Base-by-base conservation (phyloP, 805 yeast genomes). In the Nakazawaea wickerhamii region DNA sequence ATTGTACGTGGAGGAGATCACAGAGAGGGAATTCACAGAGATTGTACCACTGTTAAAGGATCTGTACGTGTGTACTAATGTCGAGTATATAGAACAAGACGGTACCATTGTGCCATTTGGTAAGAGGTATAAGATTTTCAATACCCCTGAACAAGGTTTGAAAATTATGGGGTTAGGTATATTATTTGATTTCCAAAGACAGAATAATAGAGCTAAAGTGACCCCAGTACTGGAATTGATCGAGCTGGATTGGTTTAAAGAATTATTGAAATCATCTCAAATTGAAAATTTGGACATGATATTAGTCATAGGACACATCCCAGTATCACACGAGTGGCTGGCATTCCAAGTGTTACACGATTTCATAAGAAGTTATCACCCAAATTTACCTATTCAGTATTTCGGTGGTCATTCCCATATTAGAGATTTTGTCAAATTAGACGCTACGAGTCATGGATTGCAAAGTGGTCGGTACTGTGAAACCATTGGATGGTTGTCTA, bases 381-480 rank as follows among this genome's bases (percentile, higher is more conserved):
- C 95, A 5, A 57, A 69, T 23, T 70, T 73, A 0, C 66, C 79
- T 0, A 84, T 91, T 41, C 96, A 88, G 58, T 86, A 84, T 52
- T 82, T 91, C 61, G 98, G 97, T 1, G 98, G 97, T 1, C 98
- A 91, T 61, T 80, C 95, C 22, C 98, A 91, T 57, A 79, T 91
- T 13, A 69, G 98, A 48, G 98, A 91, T 60, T 91, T 83, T 59
- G 72, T 77, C 6, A 65, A 76, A 3, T 67, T 80, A 39, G 98
- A 91, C 55, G 63, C 67, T 2, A 65, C 63, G 38, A 73, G 90
- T 19, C 78, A 85, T 0, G 96, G 82, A 0, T 61, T 91, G n/a
- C 95, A 91, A 63, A 85, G 95, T 57, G 98, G 98, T 0, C 68
- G 96, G 38, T 91, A 85, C 57, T 77, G 95, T 55, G 98, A 91